A percentile compares a stretch with the other conserved stretches of the same genome.
Conservation (phyloP, 192 early-diverging fungal genomes). For the Geosiphon pyriformis region DNA sequence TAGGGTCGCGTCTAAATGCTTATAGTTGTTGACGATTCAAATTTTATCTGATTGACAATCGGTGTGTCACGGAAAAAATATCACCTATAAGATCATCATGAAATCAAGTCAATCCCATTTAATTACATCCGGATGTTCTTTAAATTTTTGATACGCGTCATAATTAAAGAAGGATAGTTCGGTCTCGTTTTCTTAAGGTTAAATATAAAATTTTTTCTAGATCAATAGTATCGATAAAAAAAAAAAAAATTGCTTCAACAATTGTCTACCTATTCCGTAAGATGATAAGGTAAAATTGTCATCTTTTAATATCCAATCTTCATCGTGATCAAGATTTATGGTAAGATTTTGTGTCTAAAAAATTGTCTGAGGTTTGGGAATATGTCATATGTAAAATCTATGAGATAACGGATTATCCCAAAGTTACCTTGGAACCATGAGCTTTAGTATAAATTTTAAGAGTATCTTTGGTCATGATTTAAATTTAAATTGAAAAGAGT, state of each 20-base stretch:
- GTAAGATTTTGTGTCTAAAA: constrained; percentile 73
- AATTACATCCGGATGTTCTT: constrained; percentile 63
- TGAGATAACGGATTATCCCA: no score
- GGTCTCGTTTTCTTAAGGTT: constrained; percentile 65
- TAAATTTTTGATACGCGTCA: constrained; percentile 65
- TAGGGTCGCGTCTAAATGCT: no score
- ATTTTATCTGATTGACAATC: no score
- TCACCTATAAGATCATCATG: no score
- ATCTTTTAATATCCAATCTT: constrained; percentile 55
- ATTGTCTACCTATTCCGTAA: constrained; percentile 54
- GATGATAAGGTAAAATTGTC: constrained; percentile 46
- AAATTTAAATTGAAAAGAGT: background rate
- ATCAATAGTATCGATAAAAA: background rate
- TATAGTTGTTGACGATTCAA: no score
- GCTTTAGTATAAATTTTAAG: constrained; percentile 71
- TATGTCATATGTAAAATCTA: no score
- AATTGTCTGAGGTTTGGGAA: no score
- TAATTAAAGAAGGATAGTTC: constrained; percentile 80
- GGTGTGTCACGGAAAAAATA: no score
- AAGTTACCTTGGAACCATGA: constrained; percentile 68
- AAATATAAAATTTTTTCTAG: background rate
- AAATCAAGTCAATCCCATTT: constrained; percentile 58
- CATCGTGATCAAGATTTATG: constrained; percentile 78
- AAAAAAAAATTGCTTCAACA: background rate
- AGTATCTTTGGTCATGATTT: constrained; percentile 48